phyloP scores from a whole-genome alignment of 2,329 filamentous ascomycete species.

The Ilyonectria sp. region DNA sequence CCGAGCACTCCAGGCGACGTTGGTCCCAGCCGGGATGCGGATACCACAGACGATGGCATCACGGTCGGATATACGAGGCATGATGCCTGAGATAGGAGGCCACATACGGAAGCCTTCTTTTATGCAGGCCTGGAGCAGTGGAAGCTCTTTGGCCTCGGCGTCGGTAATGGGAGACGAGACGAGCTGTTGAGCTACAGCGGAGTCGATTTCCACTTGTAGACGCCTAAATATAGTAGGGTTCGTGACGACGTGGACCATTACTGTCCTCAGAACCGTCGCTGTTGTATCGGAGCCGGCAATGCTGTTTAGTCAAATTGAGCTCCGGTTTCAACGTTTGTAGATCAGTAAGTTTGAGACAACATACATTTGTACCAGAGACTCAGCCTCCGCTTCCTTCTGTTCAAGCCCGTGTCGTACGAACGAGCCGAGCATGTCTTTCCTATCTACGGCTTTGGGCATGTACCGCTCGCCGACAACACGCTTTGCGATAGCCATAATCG shows the following conservation, averaged over 20 bases:
- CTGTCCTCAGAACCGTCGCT: constrained; percentile 5
- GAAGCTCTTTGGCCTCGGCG: constrained; percentile 10
- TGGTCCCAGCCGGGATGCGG: constrained; percentile 14
- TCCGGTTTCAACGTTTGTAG: not conserved
- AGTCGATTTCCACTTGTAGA: constrained; percentile 21
- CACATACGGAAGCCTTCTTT: constrained; percentile 28
- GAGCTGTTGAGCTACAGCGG: not conserved
- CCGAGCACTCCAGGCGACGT: constrained; percentile 20
- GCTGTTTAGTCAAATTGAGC: not conserved
- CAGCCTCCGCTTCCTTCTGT: constrained; percentile 18
- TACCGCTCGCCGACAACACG: constrained; percentile 12
- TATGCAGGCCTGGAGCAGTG: constrained; percentile 14
- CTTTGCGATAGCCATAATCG: constrained; percentile 22
- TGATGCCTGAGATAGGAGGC: constrained; percentile 15
- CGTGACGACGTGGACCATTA: constrained; percentile 10
- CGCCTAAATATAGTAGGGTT: constrained; percentile 3
- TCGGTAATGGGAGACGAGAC: constrained; percentile 8
- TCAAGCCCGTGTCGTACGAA: constrained; percentile 19
- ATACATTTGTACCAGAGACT: constrained; percentile 21
- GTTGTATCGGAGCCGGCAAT: constrained; percentile 30
- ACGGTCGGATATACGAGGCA: constrained; percentile 20
- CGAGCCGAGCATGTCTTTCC: constrained; percentile 25
- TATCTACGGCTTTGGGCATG: not conserved
- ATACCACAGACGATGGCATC: constrained; percentile 17
- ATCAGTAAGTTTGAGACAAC: not conserved